Conservation (phyloP, 768 basidiomycete genomes). For the Dioszegia hungarica region DNA sequence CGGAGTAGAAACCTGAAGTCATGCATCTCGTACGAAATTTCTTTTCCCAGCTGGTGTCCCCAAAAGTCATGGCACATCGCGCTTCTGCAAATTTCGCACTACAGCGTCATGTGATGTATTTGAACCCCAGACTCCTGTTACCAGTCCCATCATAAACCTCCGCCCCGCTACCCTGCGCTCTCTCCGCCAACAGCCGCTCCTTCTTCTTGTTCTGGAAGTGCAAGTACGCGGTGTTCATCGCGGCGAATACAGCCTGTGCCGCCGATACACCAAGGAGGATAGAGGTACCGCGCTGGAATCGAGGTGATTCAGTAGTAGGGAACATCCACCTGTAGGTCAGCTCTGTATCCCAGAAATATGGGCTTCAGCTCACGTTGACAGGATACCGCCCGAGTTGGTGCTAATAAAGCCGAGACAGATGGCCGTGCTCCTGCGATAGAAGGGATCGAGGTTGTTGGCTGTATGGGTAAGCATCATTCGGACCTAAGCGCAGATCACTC, state of each 20-base stretch:
- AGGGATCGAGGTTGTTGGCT: slow-evolving; percentile 47
- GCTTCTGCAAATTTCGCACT: too few species aligned
- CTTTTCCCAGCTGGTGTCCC: too few species aligned
- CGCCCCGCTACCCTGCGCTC: not conserved
- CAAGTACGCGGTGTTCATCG: slow-evolving; percentile 17
- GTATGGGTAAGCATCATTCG: not conserved
- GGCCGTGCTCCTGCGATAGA: slow-evolving; percentile 44
- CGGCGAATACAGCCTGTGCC: slow-evolving; percentile 14
- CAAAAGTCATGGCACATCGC: too few species aligned
- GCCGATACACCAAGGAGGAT: slow-evolving; percentile 12
- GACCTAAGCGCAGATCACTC: not conserved
- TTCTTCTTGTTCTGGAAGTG: slow-evolving; percentile 12
- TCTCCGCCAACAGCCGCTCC: not conserved
- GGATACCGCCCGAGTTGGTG: slow-evolving; percentile 29
- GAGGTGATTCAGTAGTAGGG: slow-evolving; percentile 26
- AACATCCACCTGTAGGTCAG: slow-evolving; percentile 23
- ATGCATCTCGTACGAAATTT: too few species aligned
- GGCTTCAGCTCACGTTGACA: slow-evolving; percentile 28
- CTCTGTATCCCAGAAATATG: not conserved
- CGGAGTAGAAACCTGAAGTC: slow-evolving; percentile 5
- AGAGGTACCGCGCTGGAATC: slow-evolving; percentile 18
- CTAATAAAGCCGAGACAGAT: slow-evolving; percentile 36
- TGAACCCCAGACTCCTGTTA: slow-evolving; percentile 10
- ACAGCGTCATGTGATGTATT: slow-evolving; percentile 24
- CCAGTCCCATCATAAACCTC: slow-evolving; percentile 3